These are phyloP conservation scores for Penicillium sp. DNA, from an alignment of 2,329 filamentous ascomycete species.

Conservation along the genomic window DNA sequence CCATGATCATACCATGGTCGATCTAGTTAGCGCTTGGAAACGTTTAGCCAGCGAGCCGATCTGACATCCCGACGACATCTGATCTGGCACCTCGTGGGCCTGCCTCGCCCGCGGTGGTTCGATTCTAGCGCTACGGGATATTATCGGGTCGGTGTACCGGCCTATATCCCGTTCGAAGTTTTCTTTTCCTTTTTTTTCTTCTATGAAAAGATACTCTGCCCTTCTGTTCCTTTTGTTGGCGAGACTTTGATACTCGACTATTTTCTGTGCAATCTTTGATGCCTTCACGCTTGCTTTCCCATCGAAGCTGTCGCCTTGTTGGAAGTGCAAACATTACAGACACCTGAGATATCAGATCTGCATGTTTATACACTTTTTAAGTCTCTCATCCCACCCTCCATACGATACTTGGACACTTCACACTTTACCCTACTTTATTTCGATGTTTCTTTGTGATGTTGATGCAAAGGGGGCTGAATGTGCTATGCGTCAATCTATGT, in stretches of 20 bases:
- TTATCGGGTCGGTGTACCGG: conserved; percentile 14
- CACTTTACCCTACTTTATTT: too few species aligned
- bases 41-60: neutral
- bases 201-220: conserved; percentile 3
- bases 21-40: neutral
- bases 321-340: too few species aligned
- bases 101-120: neutral
- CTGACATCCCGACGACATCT: neutral
- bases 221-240: conserved; percentile 7
- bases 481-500: conserved; percentile 4
- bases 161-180: conserved; percentile 10
- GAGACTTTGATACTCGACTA: neutral
- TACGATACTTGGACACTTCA: too few species aligned
- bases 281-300: too few species aligned
- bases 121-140: conserved; percentile 6
- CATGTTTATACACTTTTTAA: too few species aligned
- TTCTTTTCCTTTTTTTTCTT: neutral
- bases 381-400: too few species aligned
- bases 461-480: neutral
- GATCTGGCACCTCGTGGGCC: neutral
- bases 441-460: neutral
- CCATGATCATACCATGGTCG: neutral
- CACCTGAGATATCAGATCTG: too few species aligned
- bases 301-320: too few species aligned
- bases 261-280: too few species aligned